Percentiles rank a stretch among this genome's conserved stretches.
These are phyloP conservation scores for Fusarium sp. DNA, from an alignment of 2,329 filamentous ascomycete genomes.

Conservation along the genomic window DNA sequence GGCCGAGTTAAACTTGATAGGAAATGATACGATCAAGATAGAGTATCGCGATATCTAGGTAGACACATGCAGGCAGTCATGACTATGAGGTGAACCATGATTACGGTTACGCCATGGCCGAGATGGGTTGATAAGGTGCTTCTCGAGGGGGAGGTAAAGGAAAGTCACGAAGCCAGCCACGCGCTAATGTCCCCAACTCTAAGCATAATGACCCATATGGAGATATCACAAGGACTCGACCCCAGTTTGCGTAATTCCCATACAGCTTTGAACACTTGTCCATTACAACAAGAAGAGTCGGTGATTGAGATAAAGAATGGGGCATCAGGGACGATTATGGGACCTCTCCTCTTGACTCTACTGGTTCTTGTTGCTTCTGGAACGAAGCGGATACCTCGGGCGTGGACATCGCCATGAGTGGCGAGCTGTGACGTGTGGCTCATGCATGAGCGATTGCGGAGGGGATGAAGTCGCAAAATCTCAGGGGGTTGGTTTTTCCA, in stretches of 20 bases:
- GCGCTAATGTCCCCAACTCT: background rate
- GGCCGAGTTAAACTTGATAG: background rate
- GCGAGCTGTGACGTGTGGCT: constrained; percentile 18
- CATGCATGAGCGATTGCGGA: background rate
- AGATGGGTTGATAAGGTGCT: background rate
- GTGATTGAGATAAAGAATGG: constrained; percentile 12
- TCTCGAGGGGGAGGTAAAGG: background rate
- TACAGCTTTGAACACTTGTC: constrained; percentile 30
- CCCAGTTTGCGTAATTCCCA: constrained; percentile 9
- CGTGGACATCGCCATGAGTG: constrained; percentile 4
- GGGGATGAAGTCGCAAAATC: background rate
- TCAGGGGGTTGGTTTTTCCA: background rate
- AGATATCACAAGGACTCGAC: background rate
- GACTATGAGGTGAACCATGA: background rate
- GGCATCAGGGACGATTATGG: constrained; percentile 29
- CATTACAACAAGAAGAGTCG: constrained; percentile 2
- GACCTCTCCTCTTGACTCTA: constrained; percentile 6
- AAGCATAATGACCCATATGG: background rate
- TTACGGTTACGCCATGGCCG: background rate
- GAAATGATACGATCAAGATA: constrained; percentile 1
- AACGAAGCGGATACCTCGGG: constrained; percentile 24
- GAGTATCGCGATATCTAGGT: background rate
- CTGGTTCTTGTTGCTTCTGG: constrained; percentile 20
- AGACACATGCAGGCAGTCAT: background rate
- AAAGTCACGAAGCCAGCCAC: background rate